These are phyloP conservation scores for Lolium rigidum DNA, from an alignment of 176 grass and related monocot species.

Conservation along the genomic window DNA sequence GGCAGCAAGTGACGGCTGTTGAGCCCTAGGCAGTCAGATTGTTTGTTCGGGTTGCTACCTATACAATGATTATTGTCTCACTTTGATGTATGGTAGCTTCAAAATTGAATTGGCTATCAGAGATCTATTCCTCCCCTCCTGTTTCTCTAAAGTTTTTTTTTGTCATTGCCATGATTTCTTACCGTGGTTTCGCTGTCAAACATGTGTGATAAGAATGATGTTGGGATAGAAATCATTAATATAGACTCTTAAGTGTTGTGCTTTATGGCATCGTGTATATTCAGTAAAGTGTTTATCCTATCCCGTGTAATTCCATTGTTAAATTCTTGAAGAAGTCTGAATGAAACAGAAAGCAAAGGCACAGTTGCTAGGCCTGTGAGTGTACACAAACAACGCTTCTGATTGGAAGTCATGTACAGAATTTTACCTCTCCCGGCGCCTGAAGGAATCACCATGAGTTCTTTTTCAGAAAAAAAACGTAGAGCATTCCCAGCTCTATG, in stretches of 20 bases:
- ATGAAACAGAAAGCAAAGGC: background rate
- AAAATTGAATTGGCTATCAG: background rate
- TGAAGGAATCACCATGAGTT: background rate
- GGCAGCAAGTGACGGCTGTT: constrained; percentile 1
- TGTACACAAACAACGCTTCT: background rate
- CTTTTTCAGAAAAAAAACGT: too few relatives aligned
- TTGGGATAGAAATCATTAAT: background rate
- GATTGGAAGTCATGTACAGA: background rate
- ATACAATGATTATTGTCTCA: background rate
- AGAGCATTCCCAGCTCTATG: background rate
- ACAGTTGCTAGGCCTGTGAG: background rate
- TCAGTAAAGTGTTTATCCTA: background rate
- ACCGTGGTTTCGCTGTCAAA: background rate
- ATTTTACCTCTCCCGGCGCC: background rate
- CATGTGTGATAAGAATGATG: background rate
- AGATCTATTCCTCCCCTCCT: background rate
- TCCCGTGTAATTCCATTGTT: background rate
- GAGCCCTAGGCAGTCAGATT: background rate
- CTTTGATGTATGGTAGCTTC: background rate
- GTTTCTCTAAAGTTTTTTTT: background rate
- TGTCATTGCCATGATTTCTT: background rate
- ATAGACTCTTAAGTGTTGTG: background rate
- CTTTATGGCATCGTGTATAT: background rate
- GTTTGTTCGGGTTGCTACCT: background rate
- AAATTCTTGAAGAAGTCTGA: background rate